These are phyloP conservation scores for Yarrowia sp. DNA, from an alignment of 805 yeast genomes.

Conservation along the genomic window DNA sequence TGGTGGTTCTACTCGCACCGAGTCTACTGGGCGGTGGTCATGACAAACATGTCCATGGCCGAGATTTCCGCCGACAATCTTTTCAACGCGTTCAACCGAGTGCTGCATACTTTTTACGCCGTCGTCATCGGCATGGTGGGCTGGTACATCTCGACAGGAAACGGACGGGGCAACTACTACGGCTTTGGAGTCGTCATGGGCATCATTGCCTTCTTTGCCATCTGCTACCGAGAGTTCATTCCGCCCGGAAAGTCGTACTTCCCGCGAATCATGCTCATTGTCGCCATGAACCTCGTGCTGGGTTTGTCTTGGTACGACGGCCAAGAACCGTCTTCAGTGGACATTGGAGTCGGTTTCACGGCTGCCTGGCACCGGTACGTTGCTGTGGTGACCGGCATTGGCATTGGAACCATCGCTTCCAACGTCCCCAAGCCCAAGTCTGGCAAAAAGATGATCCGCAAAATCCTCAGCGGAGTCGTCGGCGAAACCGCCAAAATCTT, in stretches of 20 bases:
- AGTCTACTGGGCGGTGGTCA: slow-evolving; percentile 38
- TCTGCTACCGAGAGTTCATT: slow-evolving; percentile 36
- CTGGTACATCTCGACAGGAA: slow-evolving; percentile 41
- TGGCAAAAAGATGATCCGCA: slow-evolving; percentile 37
- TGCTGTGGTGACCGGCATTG: slow-evolving; percentile 37
- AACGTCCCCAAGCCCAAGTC: slow-evolving; percentile 38
- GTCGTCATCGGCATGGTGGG: slow-evolving; percentile 38
- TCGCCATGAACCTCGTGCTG: slow-evolving; percentile 36
- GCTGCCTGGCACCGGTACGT: slow-evolving; percentile 40
- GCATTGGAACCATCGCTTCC: slow-evolving; percentile 37
- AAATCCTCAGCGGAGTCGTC: slow-evolving; percentile 33
- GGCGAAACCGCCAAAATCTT: slow-evolving; percentile 36
- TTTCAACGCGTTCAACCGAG: slow-evolving; percentile 34
- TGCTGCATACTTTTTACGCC: slow-evolving; percentile 37
- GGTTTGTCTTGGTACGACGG: slow-evolving; percentile 39
- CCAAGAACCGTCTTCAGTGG: slow-evolving; percentile 32
- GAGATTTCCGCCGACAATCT: slow-evolving; percentile 39
- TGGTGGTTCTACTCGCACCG: slow-evolving; percentile 33
- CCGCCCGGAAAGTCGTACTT: slow-evolving; percentile 29
- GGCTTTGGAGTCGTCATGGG: slow-evolving; percentile 35
- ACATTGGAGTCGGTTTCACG: slow-evolving; percentile 36
- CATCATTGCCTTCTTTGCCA: slow-evolving; percentile 30
- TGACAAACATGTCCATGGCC: slow-evolving; percentile 37
- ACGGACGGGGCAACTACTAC: slow-evolving; percentile 37
- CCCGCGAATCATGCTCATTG: slow-evolving; percentile 35